Evolutionary conservation across 768 basidiomycete species (phyloP), one percentile per base, ranked within the genome.

Genomic region (Auricularia sp.): DNA sequence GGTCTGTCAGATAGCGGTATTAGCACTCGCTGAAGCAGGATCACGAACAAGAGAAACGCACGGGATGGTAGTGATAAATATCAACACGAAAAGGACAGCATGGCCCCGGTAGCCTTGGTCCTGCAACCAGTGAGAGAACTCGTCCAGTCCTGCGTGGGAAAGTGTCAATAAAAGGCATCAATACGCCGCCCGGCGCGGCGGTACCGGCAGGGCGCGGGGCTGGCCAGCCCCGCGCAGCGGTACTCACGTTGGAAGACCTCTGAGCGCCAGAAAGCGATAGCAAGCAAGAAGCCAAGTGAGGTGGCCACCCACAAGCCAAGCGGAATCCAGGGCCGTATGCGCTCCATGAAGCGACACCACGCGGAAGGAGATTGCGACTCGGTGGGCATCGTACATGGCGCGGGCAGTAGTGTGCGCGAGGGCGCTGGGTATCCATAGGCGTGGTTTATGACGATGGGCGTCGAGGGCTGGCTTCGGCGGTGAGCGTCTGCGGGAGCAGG

Each of bases 41-140:
- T 59, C 21, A 8, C 56, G 56, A 1, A 14, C 8, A 23, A 4
- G 23, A 29, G 16, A 23, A 59, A 76, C 91, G 78, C 76, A 93
- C 91, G 91, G 74, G 93, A 87, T 36, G 1, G 91, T 93, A 61
- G 91, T 93, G 65, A 93, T 72, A 74, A 93, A 91, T 66, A 93
- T 93, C 71, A 93, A 83, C 69, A 71, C 79, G 73, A 91, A 93
- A 62, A 97, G 84, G 67, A 89, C 83, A 64, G 84, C 81, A 72
- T 91, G 85, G 60, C 94, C 94, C 72, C 84, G 82, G 65, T 83
- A 80, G 65, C 83, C 82, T 72, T 91, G 86, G 39, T 79, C 80
- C 70, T 85, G 85, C 61, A 96, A 79, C 84, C 88, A 90, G 66
- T 82, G 81, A 35, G 93, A 87, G 42, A 96, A 80, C 44, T 86